Base-by-base conservation (phyloP, 371 early-diverging fungal species). In the Rhizopus microsporus region DNA sequence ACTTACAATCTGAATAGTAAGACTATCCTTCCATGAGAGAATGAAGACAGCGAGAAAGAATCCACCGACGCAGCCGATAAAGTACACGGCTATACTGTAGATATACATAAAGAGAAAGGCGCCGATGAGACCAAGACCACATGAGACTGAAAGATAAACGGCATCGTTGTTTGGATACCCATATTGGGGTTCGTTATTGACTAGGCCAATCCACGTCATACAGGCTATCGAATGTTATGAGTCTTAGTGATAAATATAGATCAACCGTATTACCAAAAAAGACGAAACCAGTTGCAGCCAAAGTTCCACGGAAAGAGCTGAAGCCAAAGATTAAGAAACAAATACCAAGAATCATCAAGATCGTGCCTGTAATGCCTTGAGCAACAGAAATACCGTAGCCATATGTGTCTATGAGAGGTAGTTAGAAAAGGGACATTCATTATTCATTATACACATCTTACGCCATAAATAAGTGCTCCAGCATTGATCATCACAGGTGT, bases 1-100 rank as follows among this genome's bases (percentile, higher is more conserved):
- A 62, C 52, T 70, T 67, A 75, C 77, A 44, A 78, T 67, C 50
- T 78, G 72, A 43, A 82, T 78, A 13, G 78, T 68, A 1, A 77
- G 62, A 7, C 66, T 70, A 44, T 68, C 71, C 54, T 70, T 73
- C 80, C 80, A 81, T 42, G 77, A 73, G 38, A 78, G 65, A 52
- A 81, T 68, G 43, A 67, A 82, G 0, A 78, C 72, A 12, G 80
- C 75, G 6, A 82, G 51, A 42, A 71, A 74, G 13, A 75, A 60
- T 2, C 79, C 79, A n/a, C 65, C 69, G 32, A 71, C 38, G 12
- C 71, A 70, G 29, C 78, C 78, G 33, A 78, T 65, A 51, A 75
- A 67, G 30, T 78, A 78, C 2, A 78, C 29, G 7, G 65, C 59
- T 13, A 78, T 29, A 48, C 47, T 49, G 17, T 63, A 70, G 13